These are phyloP conservation scores for Syncephalastrum sp. DNA, from an alignment of 371 early-diverging fungal genomes.

Conservation along the genomic window DNA sequence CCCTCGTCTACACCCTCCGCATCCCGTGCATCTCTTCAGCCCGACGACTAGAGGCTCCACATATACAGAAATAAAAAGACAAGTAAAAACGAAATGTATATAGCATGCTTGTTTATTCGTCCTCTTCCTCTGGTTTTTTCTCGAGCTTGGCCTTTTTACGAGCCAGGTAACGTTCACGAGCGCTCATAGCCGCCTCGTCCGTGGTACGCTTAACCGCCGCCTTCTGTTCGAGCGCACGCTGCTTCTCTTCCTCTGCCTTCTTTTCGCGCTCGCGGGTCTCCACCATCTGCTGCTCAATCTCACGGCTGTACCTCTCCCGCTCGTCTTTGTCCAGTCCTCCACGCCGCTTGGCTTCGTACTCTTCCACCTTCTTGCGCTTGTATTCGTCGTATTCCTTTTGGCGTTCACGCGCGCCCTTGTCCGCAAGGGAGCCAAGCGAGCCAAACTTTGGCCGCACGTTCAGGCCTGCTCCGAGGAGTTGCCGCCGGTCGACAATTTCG, in stretches of 20 bases:
- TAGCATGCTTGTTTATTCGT: not conserved
- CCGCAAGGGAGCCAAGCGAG: conserved; percentile 28
- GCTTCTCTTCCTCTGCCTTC: conserved; percentile 50
- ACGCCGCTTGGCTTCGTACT: conserved; percentile 28
- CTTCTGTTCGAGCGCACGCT: conserved; percentile 53
- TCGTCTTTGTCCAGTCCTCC: conserved; percentile 28
- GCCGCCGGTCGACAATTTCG: conserved; percentile 80
- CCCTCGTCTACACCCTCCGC: too few species aligned
- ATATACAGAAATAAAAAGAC: too few species aligned
- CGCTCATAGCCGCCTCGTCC: conserved; percentile 71
- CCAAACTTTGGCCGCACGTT: conserved; percentile 60
- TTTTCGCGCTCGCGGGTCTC: conserved; percentile 48
- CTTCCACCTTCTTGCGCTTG: conserved; percentile 49
- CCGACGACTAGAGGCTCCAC: too few species aligned
- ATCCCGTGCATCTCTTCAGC: too few species aligned
- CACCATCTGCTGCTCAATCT: conserved; percentile 57
- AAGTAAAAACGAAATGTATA: too few species aligned
- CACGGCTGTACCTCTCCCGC: conserved; percentile 40
- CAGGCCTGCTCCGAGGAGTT: conserved; percentile 75
- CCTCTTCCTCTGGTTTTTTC: conserved; percentile 1
- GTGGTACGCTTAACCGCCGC: conserved; percentile 65
- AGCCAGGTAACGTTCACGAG: conserved; percentile 74
- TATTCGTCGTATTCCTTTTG: conserved; percentile 50
- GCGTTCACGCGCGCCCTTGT: conserved; percentile 45
- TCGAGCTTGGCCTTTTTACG: conserved; percentile 61